Conservation (phyloP, 768 basidiomycete species). For the Leucosporidium scottii region DNA sequence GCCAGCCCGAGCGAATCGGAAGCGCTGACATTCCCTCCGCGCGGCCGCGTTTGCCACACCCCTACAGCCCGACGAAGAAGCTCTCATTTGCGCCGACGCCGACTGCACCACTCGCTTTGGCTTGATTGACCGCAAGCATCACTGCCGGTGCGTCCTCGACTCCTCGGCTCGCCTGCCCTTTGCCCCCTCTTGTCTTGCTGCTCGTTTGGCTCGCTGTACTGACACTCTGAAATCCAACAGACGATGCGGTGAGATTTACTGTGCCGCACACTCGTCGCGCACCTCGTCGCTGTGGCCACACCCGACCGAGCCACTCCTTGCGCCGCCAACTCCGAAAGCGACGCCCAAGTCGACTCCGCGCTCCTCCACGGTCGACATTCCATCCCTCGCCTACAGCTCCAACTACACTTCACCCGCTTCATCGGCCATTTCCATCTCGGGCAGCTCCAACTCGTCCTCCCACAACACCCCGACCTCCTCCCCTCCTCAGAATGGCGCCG, state of each 20-base stretch:
- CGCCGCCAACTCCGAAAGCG: background rate
- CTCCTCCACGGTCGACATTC: conserved; percentile 27
- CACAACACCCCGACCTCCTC: background rate
- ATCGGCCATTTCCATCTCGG: conserved; percentile 17
- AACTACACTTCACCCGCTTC: conserved; percentile 15
- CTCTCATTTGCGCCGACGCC: conserved; percentile 20
- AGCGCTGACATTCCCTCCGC: background rate
- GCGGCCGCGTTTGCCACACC: background rate
- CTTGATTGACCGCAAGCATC: conserved; percentile 27
- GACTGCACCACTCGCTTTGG: conserved; percentile 28
- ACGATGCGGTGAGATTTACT: conserved; percentile 29
- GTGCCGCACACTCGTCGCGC: conserved; percentile 24
- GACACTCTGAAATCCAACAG: background rate
- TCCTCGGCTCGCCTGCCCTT: background rate
- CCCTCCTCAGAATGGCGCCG: background rate
- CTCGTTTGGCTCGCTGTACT: too few relatives aligned
- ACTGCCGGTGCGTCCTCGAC: conserved; percentile 30
- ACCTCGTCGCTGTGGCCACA: conserved; percentile 27
- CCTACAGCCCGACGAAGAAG: conserved; percentile 19
- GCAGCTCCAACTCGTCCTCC: conserved; percentile 2
- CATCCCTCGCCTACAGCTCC: conserved; percentile 14
- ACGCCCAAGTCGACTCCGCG: conserved; percentile 29
- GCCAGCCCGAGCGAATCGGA: background rate
- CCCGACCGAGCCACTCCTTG: background rate
- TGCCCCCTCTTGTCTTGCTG: background rate